Evolutionary conservation across 1,284 basidiomycete genomes (phyloP), one percentile per base, ranked within the genome.

Genomic region (Ganoderma sinense): DNA sequence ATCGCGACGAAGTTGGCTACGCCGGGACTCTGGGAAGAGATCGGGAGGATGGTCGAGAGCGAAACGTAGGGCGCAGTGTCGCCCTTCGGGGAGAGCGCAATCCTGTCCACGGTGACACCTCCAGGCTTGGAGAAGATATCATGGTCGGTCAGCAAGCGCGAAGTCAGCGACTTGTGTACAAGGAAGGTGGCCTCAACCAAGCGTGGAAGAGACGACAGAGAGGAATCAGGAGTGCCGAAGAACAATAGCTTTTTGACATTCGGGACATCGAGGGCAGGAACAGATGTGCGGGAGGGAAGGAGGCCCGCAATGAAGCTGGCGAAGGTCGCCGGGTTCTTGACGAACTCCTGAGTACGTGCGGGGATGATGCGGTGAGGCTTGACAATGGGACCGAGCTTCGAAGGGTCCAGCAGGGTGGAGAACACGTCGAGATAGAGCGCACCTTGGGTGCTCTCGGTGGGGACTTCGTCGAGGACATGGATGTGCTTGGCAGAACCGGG

Each of bases 381-480:
- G 62, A 94, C 84, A 43, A 82, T 76, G 23, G 86, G 84, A 10
- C 82, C 79, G 20, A 77, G 74, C 40, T 78, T 75, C 20, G 79
- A 73, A 18, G 81, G 80, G 51, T 84, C 80, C 60, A 92, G 82
- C 10, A 94, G 80, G 18, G 90, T 83, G 40, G 88, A 82, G 73
- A 94, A 89, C 36, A 95, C 91, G 70, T 94, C 91, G n/a, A 86
- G 81, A 75, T 90, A 93, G n/a, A 96, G 84, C 13, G 82, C 81
- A 0, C 92, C 92, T 72, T 90, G 90, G 1, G 87, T 85, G 20
- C 86, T 84, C 51, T 87, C 82, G 64, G 88, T 86, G 0, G 89
- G 87, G 16, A 94, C 91, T 69, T 95, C 94, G 70, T 94, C 94
- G 48, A 94, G 81, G 69, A 95, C 91, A 71, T 93, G 87, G 13